Evolutionary conservation across 306 rosid genomes (phyloP), one percentile per base, ranked within the genome.

Genomic region (Senna siamea): DNA sequence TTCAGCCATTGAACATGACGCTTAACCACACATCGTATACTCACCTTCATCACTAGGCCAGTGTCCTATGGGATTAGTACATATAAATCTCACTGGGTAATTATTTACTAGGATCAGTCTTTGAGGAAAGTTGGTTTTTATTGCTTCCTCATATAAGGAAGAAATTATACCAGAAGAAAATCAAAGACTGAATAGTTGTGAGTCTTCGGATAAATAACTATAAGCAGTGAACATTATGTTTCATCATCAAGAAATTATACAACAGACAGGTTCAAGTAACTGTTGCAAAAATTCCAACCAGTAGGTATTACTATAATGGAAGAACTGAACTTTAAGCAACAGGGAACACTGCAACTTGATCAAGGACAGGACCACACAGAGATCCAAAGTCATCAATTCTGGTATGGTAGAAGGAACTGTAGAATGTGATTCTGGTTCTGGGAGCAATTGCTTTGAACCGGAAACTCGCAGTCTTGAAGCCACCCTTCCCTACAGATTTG

Each of bases 361-460:
- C 99, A 22, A 94, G 82, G 69, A 92, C 88, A 19, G 96, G 99
- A 19, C 99, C 99, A 66, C 98, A 94, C 4, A 94, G 95, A 69
- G 98, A 84, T 4, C 98, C 98, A 12, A 59, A 87, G 75, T 94
- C 98, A 64, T 86, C 87, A 53, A 28, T 46, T 85, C 86, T 87
- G 35, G 95, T 94, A 70, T 94, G 98, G 87, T 94, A 94, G 85
- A 46, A 88, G 18, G 97, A 86, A 69, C 97, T 94, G 88, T 47
- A 94, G 91, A 94, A 92, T 35, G 99, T 94, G 80, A 94, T 78
- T 46, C 99, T 87, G 28, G 97, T 91, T 69, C 93, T 91, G 5
- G 41, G 22, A 17, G 89, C 77, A 65, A 65, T 48, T 7, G 97
- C 97, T 77, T 81, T 88, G 87, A 94, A 91, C 79, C 53, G 84